Conservation (phyloP, 352 stramenopile species). For the Phytopythium aichiense region DNA sequence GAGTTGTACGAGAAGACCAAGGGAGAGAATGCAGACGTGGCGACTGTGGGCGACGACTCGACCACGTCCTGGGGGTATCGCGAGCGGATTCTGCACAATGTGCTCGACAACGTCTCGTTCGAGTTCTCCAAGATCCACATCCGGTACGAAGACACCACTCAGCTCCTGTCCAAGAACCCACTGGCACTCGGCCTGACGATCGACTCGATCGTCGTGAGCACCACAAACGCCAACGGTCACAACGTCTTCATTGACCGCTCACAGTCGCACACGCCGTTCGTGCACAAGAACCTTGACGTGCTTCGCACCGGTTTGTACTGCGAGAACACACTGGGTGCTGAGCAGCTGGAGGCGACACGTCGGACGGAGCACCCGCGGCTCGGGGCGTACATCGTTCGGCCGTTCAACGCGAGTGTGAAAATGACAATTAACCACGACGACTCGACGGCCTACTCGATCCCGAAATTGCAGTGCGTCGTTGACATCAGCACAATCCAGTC, state of each 20-base stretch:
- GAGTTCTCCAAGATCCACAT: conserved; percentile 83
- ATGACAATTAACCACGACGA: conserved; percentile 80
- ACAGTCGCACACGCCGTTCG: conserved; percentile 74
- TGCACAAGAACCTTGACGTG: conserved; percentile 73
- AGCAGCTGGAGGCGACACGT: conserved; percentile 19
- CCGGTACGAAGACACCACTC: conserved; percentile 74
- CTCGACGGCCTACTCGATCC: conserved; percentile 57
- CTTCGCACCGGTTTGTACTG: conserved; percentile 57
- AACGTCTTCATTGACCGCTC: conserved; percentile 74
- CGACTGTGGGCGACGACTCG: conserved; percentile 23
- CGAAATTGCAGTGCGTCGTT: conserved; percentile 58
- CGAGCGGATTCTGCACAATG: conserved; percentile 80
- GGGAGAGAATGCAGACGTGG: conserved; percentile 25
- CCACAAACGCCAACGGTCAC: conserved; percentile 79
- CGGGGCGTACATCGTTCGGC: conserved; percentile 61
- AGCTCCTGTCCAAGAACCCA: conserved; percentile 49
- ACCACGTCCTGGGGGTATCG: conserved; percentile 68
- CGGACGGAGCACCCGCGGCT: conserved; percentile 12
- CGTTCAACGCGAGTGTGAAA: conserved; percentile 72
- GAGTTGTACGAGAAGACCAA: conserved; percentile 74
- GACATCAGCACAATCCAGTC: conserved; percentile 67
- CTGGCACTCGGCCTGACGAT: conserved; percentile 73
- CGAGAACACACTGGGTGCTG: conserved; percentile 31
- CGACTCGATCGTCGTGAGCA: conserved; percentile 62
- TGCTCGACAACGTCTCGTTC: conserved; percentile 80